These are phyloP conservation scores for Barnettozyma siamensis DNA, from an alignment of 805 yeast genomes.

Conservation along the genomic window DNA sequence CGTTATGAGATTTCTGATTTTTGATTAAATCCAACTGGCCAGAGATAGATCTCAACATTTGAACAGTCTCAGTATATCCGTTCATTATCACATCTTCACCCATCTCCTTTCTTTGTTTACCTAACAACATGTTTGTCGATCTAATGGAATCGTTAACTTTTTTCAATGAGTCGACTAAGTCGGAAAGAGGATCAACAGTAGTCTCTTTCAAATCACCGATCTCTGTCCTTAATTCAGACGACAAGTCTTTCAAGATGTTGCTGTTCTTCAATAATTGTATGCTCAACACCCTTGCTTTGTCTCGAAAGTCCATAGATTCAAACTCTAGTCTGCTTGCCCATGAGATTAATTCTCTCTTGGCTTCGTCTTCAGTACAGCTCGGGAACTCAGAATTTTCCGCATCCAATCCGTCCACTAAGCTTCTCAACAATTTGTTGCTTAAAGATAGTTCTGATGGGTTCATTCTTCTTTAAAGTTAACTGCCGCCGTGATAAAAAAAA, in stretches of 20 bases:
- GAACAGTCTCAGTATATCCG: conserved; percentile 1
- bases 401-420: background rate
- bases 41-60: conserved; percentile 9
- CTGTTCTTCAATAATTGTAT: conserved; percentile 15
- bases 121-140: background rate
- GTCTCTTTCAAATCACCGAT: background rate
- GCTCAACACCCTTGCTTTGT: conserved; percentile 19
- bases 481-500: too few species aligned
- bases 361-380: conserved; percentile 17
- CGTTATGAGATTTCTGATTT: background rate
- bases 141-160: conserved; percentile 1
- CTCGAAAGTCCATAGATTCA: conserved; percentile 40
- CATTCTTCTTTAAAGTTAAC: too few species aligned
- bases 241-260: conserved; percentile 2
- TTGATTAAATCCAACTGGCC: conserved; percentile 3
- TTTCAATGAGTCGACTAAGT: conserved; percentile 2
- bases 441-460: too few species aligned
- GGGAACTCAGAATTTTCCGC: conserved; percentile 6
- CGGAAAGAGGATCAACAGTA: conserved; percentile 5
- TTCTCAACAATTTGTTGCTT: background rate
- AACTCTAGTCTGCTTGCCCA: conserved; percentile 50
- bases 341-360: conserved; percentile 31
- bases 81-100: conserved; percentile 3
- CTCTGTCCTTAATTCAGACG: background rate
- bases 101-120: conserved; percentile 3